A percentile compares a stretch with the other conserved stretches of the same genome.
phyloP scores from a whole-genome alignment of 805 yeast genomes.

The Danielozyma ontarioensis region DNA sequence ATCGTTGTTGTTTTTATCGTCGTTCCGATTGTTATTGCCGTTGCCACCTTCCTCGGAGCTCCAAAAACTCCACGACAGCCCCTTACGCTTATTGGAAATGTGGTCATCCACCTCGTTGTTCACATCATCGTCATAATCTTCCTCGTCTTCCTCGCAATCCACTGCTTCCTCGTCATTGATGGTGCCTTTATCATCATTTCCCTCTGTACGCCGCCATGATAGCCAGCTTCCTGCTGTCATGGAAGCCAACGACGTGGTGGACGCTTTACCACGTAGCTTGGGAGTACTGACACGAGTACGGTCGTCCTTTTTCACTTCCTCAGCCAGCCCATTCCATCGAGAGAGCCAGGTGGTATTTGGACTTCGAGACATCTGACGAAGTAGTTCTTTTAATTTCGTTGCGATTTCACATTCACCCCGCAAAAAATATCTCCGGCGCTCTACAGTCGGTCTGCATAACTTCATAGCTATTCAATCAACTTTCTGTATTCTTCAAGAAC shows the following conservation, averaged over 20 bases:
- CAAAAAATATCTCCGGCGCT: no score
- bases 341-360: background rate
- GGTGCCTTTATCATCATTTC: no score
- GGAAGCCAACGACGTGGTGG: constrained; percentile 19
- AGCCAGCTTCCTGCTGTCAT: constrained; percentile 25
- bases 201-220: constrained; percentile 14
- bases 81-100: constrained; percentile 15
- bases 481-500: constrained; percentile 7
- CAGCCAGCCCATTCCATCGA: background rate
- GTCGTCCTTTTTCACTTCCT: background rate
- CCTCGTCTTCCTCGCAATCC: constrained; percentile 3
- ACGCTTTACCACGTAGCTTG: constrained; percentile 11
- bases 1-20: constrained; percentile 5
- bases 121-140: constrained; percentile 14
- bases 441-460: no score
- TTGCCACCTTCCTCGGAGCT: constrained; percentile 7
- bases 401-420: background rate
- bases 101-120: constrained; percentile 31
- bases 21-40: constrained; percentile 2
- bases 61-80: constrained; percentile 36
- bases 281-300: background rate
- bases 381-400: background rate
- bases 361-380: background rate
- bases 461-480: constrained; percentile 1
- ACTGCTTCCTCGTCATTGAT: constrained; percentile 6